Evolutionary conservation across 2,329 filamentous ascomycete genomes (phyloP).

Genomic region (Macroventuria anomochaeta): DNA sequence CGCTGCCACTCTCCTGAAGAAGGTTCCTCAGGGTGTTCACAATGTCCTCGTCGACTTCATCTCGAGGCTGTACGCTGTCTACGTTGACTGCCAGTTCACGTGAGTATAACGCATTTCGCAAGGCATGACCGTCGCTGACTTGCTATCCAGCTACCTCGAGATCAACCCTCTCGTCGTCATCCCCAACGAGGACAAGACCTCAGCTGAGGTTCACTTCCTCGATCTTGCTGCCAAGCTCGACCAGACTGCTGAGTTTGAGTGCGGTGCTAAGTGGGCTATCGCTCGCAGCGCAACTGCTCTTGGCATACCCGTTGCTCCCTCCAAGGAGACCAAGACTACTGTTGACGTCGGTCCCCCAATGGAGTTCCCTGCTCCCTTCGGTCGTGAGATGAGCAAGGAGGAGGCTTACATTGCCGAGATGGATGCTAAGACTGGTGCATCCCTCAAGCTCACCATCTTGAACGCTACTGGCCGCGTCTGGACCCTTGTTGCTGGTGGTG

Average conservation of each 20-base stretch:
- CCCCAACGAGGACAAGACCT: constrained; percentile 89
- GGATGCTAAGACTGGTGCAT: constrained; percentile 98
- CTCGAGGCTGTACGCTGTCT: constrained; percentile 95
- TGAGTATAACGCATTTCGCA: constrained; percentile 31
- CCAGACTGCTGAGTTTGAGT: constrained; percentile 99
- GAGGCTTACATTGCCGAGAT: constrained; percentile 99
- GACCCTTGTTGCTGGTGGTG: constrained; percentile 98
- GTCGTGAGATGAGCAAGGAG: constrained; percentile 97
- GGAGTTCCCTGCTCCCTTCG: constrained; percentile 98
- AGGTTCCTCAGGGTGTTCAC: constrained; percentile 94
- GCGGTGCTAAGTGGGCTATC: constrained; percentile 98
- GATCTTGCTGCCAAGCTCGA: constrained; percentile 98
- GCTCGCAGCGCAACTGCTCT: constrained; percentile 89
- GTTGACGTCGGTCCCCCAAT: constrained; percentile 97
- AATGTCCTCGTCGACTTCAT: constrained; percentile 99
- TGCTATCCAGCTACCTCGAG: constrained; percentile 75
- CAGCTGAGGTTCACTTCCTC: constrained; percentile 95
- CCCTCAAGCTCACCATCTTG: constrained; percentile 95
- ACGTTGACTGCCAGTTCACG: constrained; percentile 99
- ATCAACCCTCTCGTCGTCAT: constrained; percentile 99
- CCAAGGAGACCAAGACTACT: constrained; percentile 77
- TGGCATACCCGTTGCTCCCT: constrained; percentile 71
- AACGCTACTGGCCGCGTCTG: constrained; percentile 92
- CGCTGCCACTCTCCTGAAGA: constrained; percentile 81
- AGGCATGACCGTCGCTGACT: constrained; percentile 22